phyloP scores from a whole-genome alignment of 352 stramenopile species.

The Phytopythium aichiense region DNA sequence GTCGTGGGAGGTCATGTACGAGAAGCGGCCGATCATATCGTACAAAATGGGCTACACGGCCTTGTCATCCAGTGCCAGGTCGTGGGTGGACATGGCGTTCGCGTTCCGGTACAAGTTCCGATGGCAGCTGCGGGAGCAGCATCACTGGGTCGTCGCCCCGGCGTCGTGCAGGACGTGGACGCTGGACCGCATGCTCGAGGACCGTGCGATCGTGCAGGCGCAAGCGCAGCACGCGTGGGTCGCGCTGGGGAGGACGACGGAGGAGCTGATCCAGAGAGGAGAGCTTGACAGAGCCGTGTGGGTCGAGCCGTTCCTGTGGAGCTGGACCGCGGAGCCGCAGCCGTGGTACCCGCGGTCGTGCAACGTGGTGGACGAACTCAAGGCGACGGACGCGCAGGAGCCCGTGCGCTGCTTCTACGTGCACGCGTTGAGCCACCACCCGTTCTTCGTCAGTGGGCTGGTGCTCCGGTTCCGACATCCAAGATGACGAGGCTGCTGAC shows the following conservation, averaged over 20 bases:
- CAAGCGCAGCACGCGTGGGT: not conserved
- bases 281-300: not conserved
- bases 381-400: not conserved
- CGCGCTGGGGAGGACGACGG: not conserved
- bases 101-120: not conserved
- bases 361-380: not conserved
- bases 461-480: not conserved
- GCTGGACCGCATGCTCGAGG: not conserved
- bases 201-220: not conserved
- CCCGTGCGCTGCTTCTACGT: slow-evolving; percentile 7
- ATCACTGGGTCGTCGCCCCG: not conserved
- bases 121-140: slow-evolving; percentile 2
- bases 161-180: not conserved
- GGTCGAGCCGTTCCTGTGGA: slow-evolving; percentile 5
- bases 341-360: not conserved
- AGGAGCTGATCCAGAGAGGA: not conserved
- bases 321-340: not conserved
- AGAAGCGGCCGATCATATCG: not conserved
- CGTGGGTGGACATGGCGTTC: not conserved
- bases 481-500: not conserved
- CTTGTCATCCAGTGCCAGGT: not conserved
- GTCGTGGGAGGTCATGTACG: not conserved
- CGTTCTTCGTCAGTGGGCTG: not conserved
- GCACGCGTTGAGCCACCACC: not conserved
- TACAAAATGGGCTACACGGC: not conserved